Evolutionary conservation across 495 filamentous ascomycete species (phyloP).

Genomic region (Podospora sp.): DNA sequence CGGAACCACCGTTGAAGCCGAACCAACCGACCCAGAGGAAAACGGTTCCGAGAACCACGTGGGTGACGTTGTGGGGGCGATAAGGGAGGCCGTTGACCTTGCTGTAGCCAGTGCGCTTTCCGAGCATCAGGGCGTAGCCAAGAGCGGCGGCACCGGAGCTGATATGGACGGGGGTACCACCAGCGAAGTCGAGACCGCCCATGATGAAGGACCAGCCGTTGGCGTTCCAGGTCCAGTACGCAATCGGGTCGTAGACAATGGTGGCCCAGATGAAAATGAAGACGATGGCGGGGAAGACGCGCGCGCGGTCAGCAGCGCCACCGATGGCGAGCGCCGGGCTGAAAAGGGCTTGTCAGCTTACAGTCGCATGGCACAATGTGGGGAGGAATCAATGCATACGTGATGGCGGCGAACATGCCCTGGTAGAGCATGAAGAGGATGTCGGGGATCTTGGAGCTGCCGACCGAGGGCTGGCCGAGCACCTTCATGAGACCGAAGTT

Average conservation of each 20-base stretch:
- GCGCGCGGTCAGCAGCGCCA: constrained; percentile 88
- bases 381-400: constrained; percentile 37
- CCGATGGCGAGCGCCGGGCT: constrained; percentile 87
- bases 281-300: constrained; percentile 89
- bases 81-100: constrained; percentile 87
- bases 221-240: constrained; percentile 98
- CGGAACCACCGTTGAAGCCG: constrained; percentile 95
- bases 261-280: constrained; percentile 98
- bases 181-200: constrained; percentile 93
- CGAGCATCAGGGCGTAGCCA: constrained; percentile 87
- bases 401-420: constrained; percentile 97
- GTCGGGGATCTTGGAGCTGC: constrained; percentile 79
- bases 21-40: constrained; percentile 99
- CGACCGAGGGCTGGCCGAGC: constrained; percentile 79
- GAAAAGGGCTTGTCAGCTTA: constrained; percentile 8
- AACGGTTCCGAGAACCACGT: constrained; percentile 94
- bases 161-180: constrained; percentile 96
- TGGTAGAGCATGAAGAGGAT: constrained; percentile 92
- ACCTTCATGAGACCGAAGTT: constrained; percentile 88
- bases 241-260: constrained; percentile 91
- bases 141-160: constrained; percentile 86
- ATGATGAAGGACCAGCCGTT: constrained; percentile 79
- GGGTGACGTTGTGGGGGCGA: constrained; percentile 96
- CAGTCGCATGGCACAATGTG: neutral
- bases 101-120: constrained; percentile 83